These are phyloP conservation scores for Dissophora globulifera DNA, from an alignment of 192 early-diverging fungal species.

Conservation along the genomic window DNA sequence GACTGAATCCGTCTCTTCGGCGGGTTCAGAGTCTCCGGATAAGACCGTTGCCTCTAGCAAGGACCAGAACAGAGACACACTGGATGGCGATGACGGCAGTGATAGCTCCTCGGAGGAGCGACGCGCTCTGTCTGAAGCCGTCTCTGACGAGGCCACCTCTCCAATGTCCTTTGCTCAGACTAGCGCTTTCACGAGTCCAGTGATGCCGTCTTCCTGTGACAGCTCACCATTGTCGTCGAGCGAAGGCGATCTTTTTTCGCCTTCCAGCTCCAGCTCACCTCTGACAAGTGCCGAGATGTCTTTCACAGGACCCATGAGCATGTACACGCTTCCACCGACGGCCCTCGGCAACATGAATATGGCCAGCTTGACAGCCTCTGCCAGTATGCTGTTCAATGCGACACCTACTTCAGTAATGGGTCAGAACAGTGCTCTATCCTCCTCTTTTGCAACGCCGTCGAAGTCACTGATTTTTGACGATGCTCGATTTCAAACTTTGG, in stretches of 20 bases:
- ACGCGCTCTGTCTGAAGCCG: background rate
- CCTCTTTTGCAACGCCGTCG: background rate
- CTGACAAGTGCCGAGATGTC: background rate
- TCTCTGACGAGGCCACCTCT: background rate
- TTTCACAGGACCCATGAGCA: constrained; percentile 1
- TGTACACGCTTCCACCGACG: constrained; percentile 20
- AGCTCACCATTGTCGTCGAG: constrained; percentile 22
- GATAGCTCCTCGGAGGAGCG: constrained; percentile 7
- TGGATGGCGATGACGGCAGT: constrained; percentile 6
- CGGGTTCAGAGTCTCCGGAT: background rate
- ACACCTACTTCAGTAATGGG: constrained; percentile 8
- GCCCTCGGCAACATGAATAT: background rate
- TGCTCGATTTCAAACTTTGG: constrained; percentile 51
- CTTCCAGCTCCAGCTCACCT: constrained; percentile 29
- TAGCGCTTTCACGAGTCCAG: background rate
- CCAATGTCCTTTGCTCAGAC: background rate
- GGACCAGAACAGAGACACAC: background rate
- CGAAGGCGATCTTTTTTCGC: constrained; percentile 8
- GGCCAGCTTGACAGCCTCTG: background rate
- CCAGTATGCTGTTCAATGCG: background rate
- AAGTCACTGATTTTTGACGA: constrained; percentile 57
- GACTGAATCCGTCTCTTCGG: constrained; percentile 13
- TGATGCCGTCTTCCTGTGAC: background rate
- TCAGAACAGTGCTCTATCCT: background rate
- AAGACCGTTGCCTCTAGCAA: background rate